Evolutionary conservation across 192 early-diverging fungal genomes (phyloP).

Genomic region (Funneliformis geosporum): DNA sequence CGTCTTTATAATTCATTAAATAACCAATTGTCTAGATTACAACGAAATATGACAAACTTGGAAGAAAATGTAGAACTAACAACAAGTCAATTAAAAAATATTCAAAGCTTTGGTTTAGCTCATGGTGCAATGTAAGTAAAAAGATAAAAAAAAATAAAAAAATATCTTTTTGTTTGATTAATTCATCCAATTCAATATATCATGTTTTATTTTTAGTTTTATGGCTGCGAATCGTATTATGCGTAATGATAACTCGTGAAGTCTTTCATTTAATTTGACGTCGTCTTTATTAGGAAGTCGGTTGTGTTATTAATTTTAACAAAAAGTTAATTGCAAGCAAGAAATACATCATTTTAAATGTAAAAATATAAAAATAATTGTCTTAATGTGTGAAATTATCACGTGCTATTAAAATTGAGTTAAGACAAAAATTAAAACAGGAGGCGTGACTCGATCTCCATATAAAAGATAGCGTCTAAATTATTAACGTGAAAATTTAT

Average conservation of each 20-base stretch:
- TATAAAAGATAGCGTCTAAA: too few species aligned
- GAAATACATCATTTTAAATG: too few species aligned
- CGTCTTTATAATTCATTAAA: constrained; percentile 8
- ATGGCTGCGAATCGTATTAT: not conserved
- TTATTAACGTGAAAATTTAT: too few species aligned
- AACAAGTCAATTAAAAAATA: constrained; percentile 5
- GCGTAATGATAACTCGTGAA: not conserved
- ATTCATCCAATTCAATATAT: not conserved
- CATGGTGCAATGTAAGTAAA: constrained; percentile 19
- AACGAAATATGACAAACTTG: constrained; percentile 10
- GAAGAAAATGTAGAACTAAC: constrained; percentile 14
- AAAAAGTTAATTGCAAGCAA: too few species aligned
- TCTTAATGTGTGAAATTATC: too few species aligned
- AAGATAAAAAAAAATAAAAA: not conserved
- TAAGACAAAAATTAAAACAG: too few species aligned
- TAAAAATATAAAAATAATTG: too few species aligned
- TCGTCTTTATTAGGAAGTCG: too few species aligned
- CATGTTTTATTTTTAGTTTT: not conserved
- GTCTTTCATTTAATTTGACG: not conserved
- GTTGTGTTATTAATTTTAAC: too few species aligned
- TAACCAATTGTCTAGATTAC: not conserved
- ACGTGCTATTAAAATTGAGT: too few species aligned
- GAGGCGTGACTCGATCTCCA: too few species aligned
- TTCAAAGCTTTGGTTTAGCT: constrained; percentile 21
- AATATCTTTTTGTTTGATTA: not conserved